Evolutionary conservation across 2,329 filamentous ascomycete species (phyloP), one percentile per base, ranked within the genome.

Genomic region (Pseudogymnoascus sp.): DNA sequence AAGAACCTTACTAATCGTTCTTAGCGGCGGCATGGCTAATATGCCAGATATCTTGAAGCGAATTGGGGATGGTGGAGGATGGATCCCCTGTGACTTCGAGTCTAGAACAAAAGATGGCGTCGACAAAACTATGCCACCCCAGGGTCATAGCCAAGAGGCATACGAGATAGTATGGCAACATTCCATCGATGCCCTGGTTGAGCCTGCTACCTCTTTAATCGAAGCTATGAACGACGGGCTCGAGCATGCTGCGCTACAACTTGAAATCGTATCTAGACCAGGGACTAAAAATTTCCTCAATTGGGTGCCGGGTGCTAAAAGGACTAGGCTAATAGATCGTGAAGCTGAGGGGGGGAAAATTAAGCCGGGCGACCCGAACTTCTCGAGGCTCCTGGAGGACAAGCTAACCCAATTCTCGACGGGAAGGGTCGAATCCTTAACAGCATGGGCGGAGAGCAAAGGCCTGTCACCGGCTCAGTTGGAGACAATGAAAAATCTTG

Each of bases 191-290:
- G 25, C 60, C 16, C 60, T 62, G 14, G n/a, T 62, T 62, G 60
- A 62, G n/a, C 60, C 60, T 62, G 60, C 60, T n/a, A 62, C 36
- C 34, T 62, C 60, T 14, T 37, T 62, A 62, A 62, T 43, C 34
- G 36, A 62, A 39, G 60, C 60, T 25, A 62, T 62, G n/a, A 39
- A 43, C n/a, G 60, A 23, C 23, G 34, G 60, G 4, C 60, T 62
- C 23, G 60, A 62, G 14, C 60, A 62, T 39, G 21, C 28, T n/a
- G 34, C n/a, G 28, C 60, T 62, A 14, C 60, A 62, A 62, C 28
- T 62, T 16, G 60, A 62, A 62, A 23, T 62, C 16, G 36, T 43
- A 62, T 21, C 60, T 13, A 62, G 31, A 21, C 60, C 60, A 41
- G 60, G 60, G 36, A 43, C 34, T 37, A 62, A 43, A 39, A 43